Conservation (phyloP, 2,329 filamentous ascomycete genomes). For the Pseudogymnoascus sp. region DNA sequence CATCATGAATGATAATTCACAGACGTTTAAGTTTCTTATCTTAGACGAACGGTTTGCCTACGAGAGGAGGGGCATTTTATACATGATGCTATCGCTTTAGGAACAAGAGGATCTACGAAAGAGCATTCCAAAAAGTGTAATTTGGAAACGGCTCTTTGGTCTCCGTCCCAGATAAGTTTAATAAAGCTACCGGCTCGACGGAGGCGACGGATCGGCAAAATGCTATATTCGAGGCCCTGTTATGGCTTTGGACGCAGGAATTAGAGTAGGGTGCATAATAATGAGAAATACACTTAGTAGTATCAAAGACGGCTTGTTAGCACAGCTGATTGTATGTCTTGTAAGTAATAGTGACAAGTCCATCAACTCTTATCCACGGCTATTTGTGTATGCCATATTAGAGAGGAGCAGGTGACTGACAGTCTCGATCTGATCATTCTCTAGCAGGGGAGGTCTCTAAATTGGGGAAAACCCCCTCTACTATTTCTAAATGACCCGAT, state of each 20-base stretch:
- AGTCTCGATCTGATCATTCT: not conserved
- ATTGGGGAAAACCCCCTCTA: not conserved
- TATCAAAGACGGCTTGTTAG: not conserved
- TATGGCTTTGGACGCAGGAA: not conserved
- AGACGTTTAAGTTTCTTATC: not conserved
- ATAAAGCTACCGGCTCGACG: not conserved
- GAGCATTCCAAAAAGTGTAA: not conserved
- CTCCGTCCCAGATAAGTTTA: not conserved
- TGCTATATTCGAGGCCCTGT: not conserved
- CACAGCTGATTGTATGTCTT: not conserved
- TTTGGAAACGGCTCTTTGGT: not conserved
- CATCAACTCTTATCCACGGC: not conserved
- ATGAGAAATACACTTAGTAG: not conserved
- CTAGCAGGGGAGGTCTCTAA: not conserved
- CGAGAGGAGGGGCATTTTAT: not conserved
- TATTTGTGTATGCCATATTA: not conserved
- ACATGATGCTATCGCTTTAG: not conserved
- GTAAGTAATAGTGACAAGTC: not conserved
- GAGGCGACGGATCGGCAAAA: not conserved
- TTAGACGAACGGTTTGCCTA: not conserved
- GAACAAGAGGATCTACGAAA: not conserved
- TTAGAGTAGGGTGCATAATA: not conserved
- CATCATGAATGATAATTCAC: not conserved
- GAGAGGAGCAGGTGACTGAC: not conserved
- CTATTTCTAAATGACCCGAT: not conserved